phyloP scores from a whole-genome alignment of 805 yeast genomes.

The Candida boidinii region DNA sequence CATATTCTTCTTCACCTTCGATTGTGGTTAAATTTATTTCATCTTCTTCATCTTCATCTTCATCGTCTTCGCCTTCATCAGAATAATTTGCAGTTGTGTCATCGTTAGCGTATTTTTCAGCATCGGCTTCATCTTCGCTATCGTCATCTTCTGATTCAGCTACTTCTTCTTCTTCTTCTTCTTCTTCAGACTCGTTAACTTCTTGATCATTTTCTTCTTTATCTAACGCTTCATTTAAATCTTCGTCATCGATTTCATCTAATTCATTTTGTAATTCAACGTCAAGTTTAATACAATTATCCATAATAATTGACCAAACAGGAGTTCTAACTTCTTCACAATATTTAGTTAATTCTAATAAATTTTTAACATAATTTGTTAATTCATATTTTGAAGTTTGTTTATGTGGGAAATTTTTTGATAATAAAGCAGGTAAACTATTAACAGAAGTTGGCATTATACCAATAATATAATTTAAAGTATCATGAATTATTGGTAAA shows the following conservation, averaged over 20 bases:
- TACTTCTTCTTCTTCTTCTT: slow-evolving; percentile 23
- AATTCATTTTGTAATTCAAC: slow-evolving; percentile 86
- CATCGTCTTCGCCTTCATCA: slow-evolving; percentile 15
- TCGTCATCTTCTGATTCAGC: slow-evolving; percentile 18
- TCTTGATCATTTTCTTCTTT: slow-evolving; percentile 27
- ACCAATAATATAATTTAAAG: slow-evolving; percentile 54
- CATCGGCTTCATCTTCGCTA: slow-evolving; percentile 33
- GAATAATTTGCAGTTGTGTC: slow-evolving; percentile 25
- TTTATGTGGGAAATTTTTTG: slow-evolving; percentile 71
- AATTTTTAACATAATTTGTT: slow-evolving; percentile 57
- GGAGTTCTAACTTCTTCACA: slow-evolving; percentile 68
- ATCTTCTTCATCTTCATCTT: slow-evolving; percentile 28
- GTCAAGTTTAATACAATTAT: slow-evolving; percentile 76
- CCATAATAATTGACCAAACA: slow-evolving; percentile 75
- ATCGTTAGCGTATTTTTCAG: slow-evolving; percentile 20
- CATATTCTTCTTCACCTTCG: slow-evolving; percentile 37
- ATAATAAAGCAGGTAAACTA: slow-evolving; percentile 49
- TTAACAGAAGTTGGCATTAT: slow-evolving; percentile 78
- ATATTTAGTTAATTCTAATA: slow-evolving; percentile 52
- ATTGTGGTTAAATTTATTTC: no score
- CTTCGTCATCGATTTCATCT: slow-evolving; percentile 76
- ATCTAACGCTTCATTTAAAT: slow-evolving; percentile 38
- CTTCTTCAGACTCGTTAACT: slow-evolving; percentile 16
- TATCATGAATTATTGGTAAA: slow-evolving; percentile 47
- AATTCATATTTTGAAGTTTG: slow-evolving; percentile 45